Percentiles rank a stretch among this genome's conserved stretches.
These are phyloP conservation scores for Punica granatum DNA, from an alignment of 345 rosid genomes.

Conservation along the genomic window DNA sequence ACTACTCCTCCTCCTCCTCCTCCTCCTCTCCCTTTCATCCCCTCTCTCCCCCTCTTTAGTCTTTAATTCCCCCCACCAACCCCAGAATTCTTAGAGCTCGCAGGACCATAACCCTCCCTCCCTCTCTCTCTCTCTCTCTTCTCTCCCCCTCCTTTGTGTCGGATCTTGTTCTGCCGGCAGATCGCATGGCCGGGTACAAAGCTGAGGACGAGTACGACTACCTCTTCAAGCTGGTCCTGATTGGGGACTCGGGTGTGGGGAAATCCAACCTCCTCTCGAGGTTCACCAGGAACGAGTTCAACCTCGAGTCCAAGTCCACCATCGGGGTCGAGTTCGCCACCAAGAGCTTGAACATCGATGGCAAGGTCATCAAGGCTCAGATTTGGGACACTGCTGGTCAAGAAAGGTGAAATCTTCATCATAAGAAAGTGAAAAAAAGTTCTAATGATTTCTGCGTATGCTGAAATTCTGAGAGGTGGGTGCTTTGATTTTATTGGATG, in stretches of 20 bases:
- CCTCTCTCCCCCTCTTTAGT: not conserved
- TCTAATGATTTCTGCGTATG: too few relatives aligned
- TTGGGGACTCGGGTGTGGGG: slow-evolving; percentile 54
- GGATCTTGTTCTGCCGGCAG: not conserved
- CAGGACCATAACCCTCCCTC: too few relatives aligned
- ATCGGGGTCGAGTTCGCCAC: slow-evolving; percentile 55
- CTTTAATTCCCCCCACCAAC: not conserved
- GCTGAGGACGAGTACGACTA: too few relatives aligned
- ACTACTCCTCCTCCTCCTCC: too few relatives aligned
- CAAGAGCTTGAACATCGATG: slow-evolving; percentile 33
- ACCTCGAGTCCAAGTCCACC: slow-evolving; percentile 56
- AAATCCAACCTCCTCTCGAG: too few relatives aligned
- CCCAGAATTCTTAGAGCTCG: not conserved
- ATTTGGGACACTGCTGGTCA: slow-evolving; percentile 61
- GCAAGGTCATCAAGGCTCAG: slow-evolving; percentile 47
- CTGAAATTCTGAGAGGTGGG: not conserved
- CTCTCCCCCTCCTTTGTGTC: not conserved
- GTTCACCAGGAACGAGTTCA: too few relatives aligned
- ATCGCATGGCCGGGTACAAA: slow-evolving; percentile 36
- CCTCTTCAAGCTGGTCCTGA: slow-evolving; percentile 51
- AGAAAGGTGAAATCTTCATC: slow-evolving; percentile 4
- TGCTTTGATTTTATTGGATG: not conserved
- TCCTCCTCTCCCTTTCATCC: too few relatives aligned
- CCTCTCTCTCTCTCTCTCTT: too few relatives aligned
- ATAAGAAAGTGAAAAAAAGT: too few relatives aligned